phyloP scores from a whole-genome alignment of 805 yeast species.

The Kregervanrija pseudodelftensis region DNA sequence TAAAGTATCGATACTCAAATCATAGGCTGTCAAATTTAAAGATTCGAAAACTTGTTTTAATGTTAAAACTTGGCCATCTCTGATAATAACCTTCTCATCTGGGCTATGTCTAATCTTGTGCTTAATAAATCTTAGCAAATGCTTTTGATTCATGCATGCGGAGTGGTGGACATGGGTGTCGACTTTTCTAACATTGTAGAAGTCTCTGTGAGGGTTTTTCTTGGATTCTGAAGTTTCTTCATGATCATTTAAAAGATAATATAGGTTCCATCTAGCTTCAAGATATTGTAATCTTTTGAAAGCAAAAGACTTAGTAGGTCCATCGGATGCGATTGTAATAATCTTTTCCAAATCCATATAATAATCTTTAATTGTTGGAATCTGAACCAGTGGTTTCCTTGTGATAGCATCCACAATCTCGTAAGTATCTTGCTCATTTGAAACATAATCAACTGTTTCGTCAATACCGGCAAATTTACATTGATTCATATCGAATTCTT shows the following conservation, averaged over 20 bases:
- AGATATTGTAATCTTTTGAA: constrained; percentile 87
- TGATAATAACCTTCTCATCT: constrained; percentile 82
- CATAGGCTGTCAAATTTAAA: constrained; percentile 86
- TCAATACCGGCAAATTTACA: constrained; percentile 48
- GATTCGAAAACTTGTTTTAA: constrained; percentile 88
- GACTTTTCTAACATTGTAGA: constrained; percentile 92
- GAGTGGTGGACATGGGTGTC: constrained; percentile 99
- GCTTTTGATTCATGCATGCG: constrained; percentile 99
- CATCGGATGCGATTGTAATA: constrained; percentile 76
- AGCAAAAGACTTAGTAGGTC: constrained; percentile 95
- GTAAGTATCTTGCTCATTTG: constrained; percentile 62
- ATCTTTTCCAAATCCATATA: constrained; percentile 76
- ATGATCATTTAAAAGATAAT: constrained; percentile 80
- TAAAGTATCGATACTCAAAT: constrained; percentile 88
- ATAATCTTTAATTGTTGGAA: constrained; percentile 82
- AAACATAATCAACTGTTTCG: constrained; percentile 32
- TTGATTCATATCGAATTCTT: constrained; percentile 49
- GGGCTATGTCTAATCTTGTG: constrained; percentile 84
- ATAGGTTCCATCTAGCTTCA: constrained; percentile 95
- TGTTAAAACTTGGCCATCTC: constrained; percentile 87
- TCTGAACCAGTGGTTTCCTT: constrained; percentile 38
- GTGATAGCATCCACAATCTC: constrained; percentile 32
- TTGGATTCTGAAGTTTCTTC: constrained; percentile 89
- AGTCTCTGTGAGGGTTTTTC: constrained; percentile 93
- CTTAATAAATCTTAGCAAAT: constrained; percentile 86